Evolutionary conservation across 495 filamentous ascomycete species (phyloP).

Genomic region (Eremomyces bilateralis): DNA sequence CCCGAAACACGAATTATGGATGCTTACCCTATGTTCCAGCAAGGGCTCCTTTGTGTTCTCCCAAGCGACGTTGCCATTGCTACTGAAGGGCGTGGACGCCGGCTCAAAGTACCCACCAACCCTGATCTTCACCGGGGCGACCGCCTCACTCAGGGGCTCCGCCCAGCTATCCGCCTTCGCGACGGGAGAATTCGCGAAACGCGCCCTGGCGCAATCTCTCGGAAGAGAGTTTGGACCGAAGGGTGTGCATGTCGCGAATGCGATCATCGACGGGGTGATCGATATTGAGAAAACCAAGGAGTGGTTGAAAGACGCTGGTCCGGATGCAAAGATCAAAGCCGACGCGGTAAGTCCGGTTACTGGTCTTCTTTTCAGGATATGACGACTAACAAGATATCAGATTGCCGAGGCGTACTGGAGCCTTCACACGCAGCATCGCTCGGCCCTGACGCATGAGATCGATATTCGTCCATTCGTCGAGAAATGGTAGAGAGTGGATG

Average conservation of each 20-base stretch:
- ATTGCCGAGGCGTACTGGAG: conserved; percentile 85
- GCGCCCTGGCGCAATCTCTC: conserved; percentile 56
- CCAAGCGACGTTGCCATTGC: conserved; percentile 45
- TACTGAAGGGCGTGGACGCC: conserved; percentile 34
- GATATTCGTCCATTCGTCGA: conserved; percentile 65
- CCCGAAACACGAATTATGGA: too few species aligned
- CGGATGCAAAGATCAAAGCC: conserved; percentile 58
- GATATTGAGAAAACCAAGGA: conserved; percentile 53
- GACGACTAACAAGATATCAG: conserved; percentile 19
- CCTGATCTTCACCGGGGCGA: conserved; percentile 77
- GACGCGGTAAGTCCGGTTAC: conserved; percentile 42
- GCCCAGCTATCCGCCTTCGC: conserved; percentile 53
- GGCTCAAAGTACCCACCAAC: conserved; percentile 41
- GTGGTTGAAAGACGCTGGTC: conserved; percentile 29
- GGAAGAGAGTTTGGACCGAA: conserved; percentile 77
- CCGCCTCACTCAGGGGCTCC: conserved; percentile 55
- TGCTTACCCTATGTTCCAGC: conserved; percentile 2
- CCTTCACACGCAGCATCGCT: conserved; percentile 65
- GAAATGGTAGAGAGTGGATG: conserved; percentile 41
- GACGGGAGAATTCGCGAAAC: conserved; percentile 56
- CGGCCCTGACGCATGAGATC: conserved; percentile 65
- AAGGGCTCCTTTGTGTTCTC: conserved; percentile 60
- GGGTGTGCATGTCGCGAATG: conserved; percentile 74
- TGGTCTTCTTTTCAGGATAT: background rate
- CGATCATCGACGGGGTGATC: conserved; percentile 74